These are phyloP conservation scores for Primulina huaijiensis DNA, from an alignment of 257 asterid species.

Conservation along the genomic window DNA sequence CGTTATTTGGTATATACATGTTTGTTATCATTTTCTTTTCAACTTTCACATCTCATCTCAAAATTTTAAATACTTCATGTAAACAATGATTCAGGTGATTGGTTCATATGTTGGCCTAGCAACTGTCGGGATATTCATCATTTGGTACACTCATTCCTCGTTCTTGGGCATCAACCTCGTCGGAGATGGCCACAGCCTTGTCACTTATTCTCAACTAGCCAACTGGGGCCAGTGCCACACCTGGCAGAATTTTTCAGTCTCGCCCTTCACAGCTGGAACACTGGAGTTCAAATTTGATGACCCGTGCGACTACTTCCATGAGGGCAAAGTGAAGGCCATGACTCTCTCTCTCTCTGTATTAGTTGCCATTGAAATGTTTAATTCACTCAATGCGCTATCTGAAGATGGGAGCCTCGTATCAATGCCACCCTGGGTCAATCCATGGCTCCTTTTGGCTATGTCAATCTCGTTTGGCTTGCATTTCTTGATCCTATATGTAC, in stretches of 20 bases:
- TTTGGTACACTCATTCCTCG: conserved; percentile 85
- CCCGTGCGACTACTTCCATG: conserved; percentile 87
- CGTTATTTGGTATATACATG: conserved; percentile 64
- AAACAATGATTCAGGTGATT: conserved; percentile 55
- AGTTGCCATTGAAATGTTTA: conserved; percentile 96
- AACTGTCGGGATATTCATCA: conserved; percentile 85
- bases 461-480: conserved; percentile 90
- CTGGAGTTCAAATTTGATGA: conserved; percentile 50
- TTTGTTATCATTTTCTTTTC: neutral
- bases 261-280: conserved; percentile 84
- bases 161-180: conserved; percentile 87
- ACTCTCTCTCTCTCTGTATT: conserved; percentile 93
- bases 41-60: neutral
- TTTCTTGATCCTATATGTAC: conserved; percentile 89
- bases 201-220: conserved; percentile 75
- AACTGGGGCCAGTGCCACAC: conserved; percentile 92
- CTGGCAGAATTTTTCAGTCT: conserved; percentile 76
- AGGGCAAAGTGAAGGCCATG: conserved; percentile 91
- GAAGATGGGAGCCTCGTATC: conserved; percentile 92
- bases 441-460: conserved; percentile 93
- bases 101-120: conserved; percentile 90
- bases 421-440: conserved; percentile 99
- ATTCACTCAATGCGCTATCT: conserved; percentile 88
- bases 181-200: conserved; percentile 91
- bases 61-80: neutral